Conservation (phyloP, 1,284 basidiomycete species). For the Pterulicium gracile region DNA sequence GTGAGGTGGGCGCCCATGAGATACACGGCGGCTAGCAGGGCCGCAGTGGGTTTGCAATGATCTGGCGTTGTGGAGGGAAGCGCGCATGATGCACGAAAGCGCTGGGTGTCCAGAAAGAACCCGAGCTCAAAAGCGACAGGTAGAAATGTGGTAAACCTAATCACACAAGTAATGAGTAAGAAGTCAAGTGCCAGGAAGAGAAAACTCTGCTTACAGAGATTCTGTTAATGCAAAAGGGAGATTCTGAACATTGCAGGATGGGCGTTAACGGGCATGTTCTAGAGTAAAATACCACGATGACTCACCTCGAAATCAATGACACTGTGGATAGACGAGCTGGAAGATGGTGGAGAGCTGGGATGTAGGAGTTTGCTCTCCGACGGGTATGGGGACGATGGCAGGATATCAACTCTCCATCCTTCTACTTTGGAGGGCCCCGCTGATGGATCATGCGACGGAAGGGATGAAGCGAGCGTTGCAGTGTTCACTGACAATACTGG, state of each 20-base stretch:
- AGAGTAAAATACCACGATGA: neutral
- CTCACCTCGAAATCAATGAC: neutral
- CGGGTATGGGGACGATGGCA: neutral
- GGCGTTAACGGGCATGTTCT: too few species aligned
- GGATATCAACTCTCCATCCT: neutral
- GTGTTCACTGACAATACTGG: slow-evolving; percentile 17
- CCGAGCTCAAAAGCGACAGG: slow-evolving; percentile 15
- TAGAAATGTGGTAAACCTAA: slow-evolving; percentile 13
- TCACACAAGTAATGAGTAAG: too few species aligned
- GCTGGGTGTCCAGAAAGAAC: slow-evolving; percentile 30
- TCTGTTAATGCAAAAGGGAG: too few species aligned
- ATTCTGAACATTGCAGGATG: too few species aligned
- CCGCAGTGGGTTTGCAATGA: slow-evolving; percentile 33
- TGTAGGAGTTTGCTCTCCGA: neutral
- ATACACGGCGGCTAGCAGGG: slow-evolving; percentile 36
- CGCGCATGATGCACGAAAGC: slow-evolving; percentile 26
- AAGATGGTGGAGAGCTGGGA: neutral
- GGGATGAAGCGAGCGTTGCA: neutral
- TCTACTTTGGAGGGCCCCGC: neutral
- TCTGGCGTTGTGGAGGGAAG: slow-evolving; percentile 25
- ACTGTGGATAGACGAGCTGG: neutral
- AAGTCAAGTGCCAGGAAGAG: too few species aligned
- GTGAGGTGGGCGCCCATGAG: slow-evolving; percentile 38
- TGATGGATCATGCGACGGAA: neutral
- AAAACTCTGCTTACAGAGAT: too few species aligned